These are phyloP conservation scores for Glaciozyma martinii DNA, from an alignment of 768 basidiomycete genomes.

Conservation along the genomic window DNA sequence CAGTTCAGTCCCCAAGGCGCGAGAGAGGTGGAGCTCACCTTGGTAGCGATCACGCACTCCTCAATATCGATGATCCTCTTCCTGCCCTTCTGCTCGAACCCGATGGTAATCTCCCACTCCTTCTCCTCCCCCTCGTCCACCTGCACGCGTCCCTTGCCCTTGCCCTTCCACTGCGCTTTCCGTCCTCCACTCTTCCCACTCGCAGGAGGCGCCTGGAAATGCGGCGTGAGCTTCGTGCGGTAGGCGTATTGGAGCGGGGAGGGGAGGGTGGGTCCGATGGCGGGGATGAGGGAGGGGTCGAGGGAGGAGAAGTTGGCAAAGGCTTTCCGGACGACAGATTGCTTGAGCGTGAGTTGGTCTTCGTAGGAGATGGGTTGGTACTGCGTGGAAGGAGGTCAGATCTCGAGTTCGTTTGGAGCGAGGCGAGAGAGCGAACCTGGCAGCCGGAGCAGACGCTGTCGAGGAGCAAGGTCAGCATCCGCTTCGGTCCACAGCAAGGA, in stretches of 20 bases:
- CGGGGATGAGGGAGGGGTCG: conserved; percentile 51
- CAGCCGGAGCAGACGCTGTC: neutral
- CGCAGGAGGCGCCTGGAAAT: conserved; percentile 72
- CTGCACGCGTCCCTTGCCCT: conserved; percentile 19
- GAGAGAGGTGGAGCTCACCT: neutral
- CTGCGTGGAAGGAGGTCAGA: conserved; percentile 1
- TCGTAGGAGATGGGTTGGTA: conserved; percentile 76
- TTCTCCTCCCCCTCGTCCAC: conserved; percentile 24
- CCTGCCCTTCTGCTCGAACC: conserved; percentile 73
- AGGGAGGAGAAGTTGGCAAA: conserved; percentile 67
- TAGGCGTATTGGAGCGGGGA: conserved; percentile 86
- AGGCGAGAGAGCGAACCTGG: neutral
- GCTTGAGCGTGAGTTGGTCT: conserved; percentile 74
- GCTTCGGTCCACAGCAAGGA: neutral
- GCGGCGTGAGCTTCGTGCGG: conserved; percentile 94
- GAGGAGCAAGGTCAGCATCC: neutral
- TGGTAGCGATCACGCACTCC: conserved; percentile 43
- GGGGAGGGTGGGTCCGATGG: conserved; percentile 63
- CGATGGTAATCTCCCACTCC: conserved; percentile 65
- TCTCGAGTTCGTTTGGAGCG: too few species aligned
- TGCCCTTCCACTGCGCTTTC: conserved; percentile 44
- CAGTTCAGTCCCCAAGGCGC: conserved; percentile 46
- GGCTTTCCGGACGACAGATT: conserved; percentile 73
- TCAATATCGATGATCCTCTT: conserved; percentile 82
- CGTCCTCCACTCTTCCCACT: conserved; percentile 29